Conservation (phyloP, 345 rosid species). For the Lepidium sativum region DNA sequence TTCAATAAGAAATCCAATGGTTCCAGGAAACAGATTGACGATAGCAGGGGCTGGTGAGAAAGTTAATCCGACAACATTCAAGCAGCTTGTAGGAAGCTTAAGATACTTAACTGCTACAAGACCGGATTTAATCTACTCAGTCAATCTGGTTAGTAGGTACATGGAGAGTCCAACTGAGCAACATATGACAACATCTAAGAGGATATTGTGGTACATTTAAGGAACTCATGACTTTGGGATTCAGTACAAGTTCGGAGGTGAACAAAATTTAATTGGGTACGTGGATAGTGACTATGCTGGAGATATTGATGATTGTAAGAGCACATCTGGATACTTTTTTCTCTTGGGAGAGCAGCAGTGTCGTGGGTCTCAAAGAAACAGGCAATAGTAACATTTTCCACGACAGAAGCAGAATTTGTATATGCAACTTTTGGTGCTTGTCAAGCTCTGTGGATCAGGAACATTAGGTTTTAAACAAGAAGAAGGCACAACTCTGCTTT, state of each 20-base stretch:
- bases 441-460: too few relatives aligned
- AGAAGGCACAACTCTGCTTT: too few relatives aligned
- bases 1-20: not conserved
- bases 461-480: too few relatives aligned
- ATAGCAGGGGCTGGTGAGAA: not conserved
- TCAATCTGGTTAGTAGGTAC: not conserved
- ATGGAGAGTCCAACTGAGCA: not conserved
- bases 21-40: not conserved
- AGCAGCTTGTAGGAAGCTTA: not conserved
- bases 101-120: not conserved
- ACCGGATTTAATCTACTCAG: not conserved
- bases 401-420: too few relatives aligned
- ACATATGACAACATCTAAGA: too few relatives aligned
- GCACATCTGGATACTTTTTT: not conserved
- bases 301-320: not conserved
- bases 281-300: too few relatives aligned
- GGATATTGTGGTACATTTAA: not conserved
- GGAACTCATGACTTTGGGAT: conserved; percentile 2
- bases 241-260: not conserved
- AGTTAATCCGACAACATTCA: not conserved
- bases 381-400: too few relatives aligned
- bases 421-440: too few relatives aligned
- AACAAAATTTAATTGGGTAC: not conserved
- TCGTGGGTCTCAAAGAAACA: too few relatives aligned
- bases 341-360: too few relatives aligned